A percentile compares a stretch with the other conserved stretches of the same genome.
These are phyloP conservation scores for Marasmius oreades DNA, from an alignment of 1,284 basidiomycete species.

Conservation along the genomic window DNA sequence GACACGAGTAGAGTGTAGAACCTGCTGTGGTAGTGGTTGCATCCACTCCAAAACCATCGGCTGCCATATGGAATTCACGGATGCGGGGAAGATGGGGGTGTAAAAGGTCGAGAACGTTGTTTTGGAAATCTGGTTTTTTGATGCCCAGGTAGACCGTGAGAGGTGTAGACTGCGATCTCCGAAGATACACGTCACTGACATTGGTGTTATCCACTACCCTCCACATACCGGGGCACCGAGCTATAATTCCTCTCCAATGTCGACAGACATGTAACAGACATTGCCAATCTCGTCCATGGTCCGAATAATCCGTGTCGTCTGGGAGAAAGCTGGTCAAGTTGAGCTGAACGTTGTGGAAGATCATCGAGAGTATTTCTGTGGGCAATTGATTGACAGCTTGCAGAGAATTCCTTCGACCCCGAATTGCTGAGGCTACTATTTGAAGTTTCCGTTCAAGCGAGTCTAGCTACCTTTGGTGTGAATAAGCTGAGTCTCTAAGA, in stretches of 20 bases:
- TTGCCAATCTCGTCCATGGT: slow-evolving; percentile 9
- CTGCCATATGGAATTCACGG: slow-evolving; percentile 11
- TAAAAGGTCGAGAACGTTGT: neutral
- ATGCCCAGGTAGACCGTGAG: slow-evolving; percentile 13
- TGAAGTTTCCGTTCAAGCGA: slow-evolving; percentile 14
- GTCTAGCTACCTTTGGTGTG: slow-evolving; percentile 11
- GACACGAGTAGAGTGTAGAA: neutral
- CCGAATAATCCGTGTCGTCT: neutral
- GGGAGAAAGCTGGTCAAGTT: slow-evolving; percentile 13
- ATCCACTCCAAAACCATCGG: neutral
- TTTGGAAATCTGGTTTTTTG: neutral
- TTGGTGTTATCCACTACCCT: slow-evolving; percentile 7
- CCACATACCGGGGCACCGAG: slow-evolving; percentile 13
- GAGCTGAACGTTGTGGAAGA: slow-evolving; percentile 12
- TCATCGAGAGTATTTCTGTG: slow-evolving; percentile 13
- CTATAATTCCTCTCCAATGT: slow-evolving; percentile 17
- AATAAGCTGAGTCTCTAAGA: neutral
- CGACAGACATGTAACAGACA: slow-evolving; percentile 16
- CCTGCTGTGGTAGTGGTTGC: neutral
- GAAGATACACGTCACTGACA: slow-evolving; percentile 11
- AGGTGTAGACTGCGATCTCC: slow-evolving; percentile 10
- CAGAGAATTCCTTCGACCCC: slow-evolving; percentile 14
- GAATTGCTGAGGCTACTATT: slow-evolving; percentile 12
- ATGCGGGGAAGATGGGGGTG: slow-evolving; percentile 10
- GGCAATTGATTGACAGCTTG: slow-evolving; percentile 15